Conservation (phyloP, 106 monocot genomes). For the Triglochin maritima region DNA sequence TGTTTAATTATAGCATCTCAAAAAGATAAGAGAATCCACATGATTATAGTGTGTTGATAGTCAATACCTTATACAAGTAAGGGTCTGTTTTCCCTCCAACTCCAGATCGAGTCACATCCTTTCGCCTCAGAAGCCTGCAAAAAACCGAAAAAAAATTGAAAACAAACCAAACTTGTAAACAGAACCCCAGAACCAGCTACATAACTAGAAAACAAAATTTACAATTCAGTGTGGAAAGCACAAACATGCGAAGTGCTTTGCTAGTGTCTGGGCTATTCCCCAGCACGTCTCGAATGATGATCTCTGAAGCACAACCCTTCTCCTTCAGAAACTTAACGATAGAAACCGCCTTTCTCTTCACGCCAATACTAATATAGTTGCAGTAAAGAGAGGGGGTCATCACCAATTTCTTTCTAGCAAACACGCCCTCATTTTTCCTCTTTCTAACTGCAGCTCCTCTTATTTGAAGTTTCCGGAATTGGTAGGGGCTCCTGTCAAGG, state of each 20-base stretch:
- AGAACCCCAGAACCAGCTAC: background rate
- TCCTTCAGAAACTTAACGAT: conserved; percentile 18
- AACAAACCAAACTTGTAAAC: background rate
- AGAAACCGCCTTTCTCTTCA: conserved; percentile 19
- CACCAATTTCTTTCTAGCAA: background rate
- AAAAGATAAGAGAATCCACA: no score
- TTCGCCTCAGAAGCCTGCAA: conserved; percentile 31
- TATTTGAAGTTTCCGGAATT: background rate
- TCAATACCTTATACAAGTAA: conserved; percentile 26
- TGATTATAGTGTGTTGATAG: no score
- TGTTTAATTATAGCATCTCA: no score
- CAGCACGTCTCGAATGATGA: conserved; percentile 18
- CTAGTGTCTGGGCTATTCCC: conserved; percentile 39
- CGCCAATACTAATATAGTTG: conserved; percentile 1
- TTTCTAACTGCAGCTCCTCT: background rate
- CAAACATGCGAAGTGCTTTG: conserved; percentile 39
- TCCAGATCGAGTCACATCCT: conserved; percentile 27
- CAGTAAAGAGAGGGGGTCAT: background rate
- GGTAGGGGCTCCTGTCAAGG: background rate
- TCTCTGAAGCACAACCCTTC: conserved; percentile 22
- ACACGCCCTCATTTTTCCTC: background rate
- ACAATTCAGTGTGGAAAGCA: background rate
- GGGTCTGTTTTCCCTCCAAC: conserved; percentile 27
- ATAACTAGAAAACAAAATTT: background rate
- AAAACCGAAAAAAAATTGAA: background rate